Evolutionary conservation across 2,329 filamentous ascomycete genomes (phyloP).

Genomic region (Fusarium sp.): DNA sequence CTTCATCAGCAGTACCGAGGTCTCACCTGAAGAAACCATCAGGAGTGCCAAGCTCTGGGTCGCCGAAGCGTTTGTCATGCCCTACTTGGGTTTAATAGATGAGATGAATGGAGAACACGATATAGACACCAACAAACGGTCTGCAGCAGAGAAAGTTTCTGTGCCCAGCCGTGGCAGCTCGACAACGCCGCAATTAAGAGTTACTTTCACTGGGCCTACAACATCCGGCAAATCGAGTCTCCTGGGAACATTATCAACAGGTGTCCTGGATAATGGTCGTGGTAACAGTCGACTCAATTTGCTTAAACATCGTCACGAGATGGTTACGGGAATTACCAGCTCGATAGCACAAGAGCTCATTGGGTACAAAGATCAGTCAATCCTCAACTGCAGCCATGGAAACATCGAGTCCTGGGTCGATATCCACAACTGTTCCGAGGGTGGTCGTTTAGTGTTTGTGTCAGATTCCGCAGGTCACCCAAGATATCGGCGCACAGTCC

Average conservation of each 20-base stretch:
- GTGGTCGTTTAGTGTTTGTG: conserved; percentile 84
- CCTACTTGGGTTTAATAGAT: conserved; percentile 65
- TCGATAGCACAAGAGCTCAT: conserved; percentile 94
- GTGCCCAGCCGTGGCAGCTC: conserved; percentile 60
- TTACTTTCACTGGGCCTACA: conserved; percentile 90
- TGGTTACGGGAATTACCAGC: conserved; percentile 90
- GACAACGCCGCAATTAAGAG: conserved; percentile 78
- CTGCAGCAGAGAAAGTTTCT: conserved; percentile 26
- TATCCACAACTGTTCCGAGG: conserved; percentile 82
- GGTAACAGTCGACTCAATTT: conserved; percentile 90
- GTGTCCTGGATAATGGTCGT: conserved; percentile 88
- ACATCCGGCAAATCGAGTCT: conserved; percentile 93
- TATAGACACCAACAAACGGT: background rate
- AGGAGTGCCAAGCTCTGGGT: conserved; percentile 77
- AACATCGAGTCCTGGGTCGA: conserved; percentile 95
- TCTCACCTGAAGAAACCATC: conserved; percentile 35
- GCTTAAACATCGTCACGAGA: conserved; percentile 92
- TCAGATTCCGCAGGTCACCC: conserved; percentile 94
- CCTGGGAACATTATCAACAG: conserved; percentile 87
- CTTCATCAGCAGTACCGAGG: conserved; percentile 45
- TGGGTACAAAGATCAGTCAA: conserved; percentile 73
- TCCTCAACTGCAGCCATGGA: conserved; percentile 87
- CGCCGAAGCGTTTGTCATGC: conserved; percentile 88
- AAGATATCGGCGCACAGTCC: conserved; percentile 86
- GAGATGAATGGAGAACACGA: conserved; percentile 7